Base-by-base conservation (phyloP, 306 rosid genomes). In the Ziziphus jujuba region DNA sequence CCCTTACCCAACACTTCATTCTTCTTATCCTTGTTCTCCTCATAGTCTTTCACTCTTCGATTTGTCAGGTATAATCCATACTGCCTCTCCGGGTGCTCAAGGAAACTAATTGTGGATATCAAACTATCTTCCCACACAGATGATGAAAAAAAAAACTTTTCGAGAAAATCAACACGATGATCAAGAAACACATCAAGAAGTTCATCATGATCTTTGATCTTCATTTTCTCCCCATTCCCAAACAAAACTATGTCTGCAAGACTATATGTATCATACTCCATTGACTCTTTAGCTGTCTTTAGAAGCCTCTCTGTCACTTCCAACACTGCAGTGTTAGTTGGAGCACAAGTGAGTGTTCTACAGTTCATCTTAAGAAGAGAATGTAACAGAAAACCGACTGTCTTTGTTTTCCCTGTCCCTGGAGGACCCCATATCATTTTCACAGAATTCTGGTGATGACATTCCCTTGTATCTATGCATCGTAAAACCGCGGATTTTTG, bases 381-480 rank as follows among this genome's bases (percentile, higher is more conserved):
- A 23, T 61, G 55, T 7, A 88, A 44, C 14, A 84, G 55, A 21
- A 50, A 66, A 36, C 80, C 87, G 20, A 80, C 77, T 0, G 89
- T 88, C 74, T 84, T 88, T 10, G 95, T 88, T 78, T 85, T 85
- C 1, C 87, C 91, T 2, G 91, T 85, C 15, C 87, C 87, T 0
- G 91, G 95, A 56, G 91, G 91, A 0, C 95, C 95, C 89, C 91
- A 87, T 21, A 87, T 85, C 13, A 86, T 75, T 58, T 84, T 76
- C 31, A 84, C 38, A n/a, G 65, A 48, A 31, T 66, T 67, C 20
- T 24, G 20, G 20, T 80, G 84, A 14, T 3, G 43, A 28, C 84
- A 84, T 20, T 69, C 53, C 36, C 57, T 75, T 60, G 63, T 58
- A 6, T 51, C 35, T 5, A 85, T 74, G 69, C 82, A 85, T 38